Evolutionary conservation across 352 stramenopile genomes (phyloP), one percentile per base, ranked within the genome.

Genomic region (Pythium aquatile): DNA sequence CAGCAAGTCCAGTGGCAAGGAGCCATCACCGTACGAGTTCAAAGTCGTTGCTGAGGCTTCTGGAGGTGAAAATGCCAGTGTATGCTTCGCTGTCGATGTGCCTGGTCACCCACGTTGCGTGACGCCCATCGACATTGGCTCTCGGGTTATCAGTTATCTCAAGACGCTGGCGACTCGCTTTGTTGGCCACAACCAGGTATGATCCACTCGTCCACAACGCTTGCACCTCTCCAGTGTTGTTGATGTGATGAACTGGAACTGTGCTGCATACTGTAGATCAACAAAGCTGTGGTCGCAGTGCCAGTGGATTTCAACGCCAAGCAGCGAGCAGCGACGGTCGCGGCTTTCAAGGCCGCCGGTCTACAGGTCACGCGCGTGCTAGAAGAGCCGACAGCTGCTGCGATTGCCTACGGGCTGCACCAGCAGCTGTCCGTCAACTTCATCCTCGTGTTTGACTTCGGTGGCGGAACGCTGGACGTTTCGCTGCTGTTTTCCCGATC

Each of bases 391-490:
- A 99, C 96, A 9, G 95, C 96, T 32, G 96, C 96, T 26, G 96
- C 96, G 20, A 96, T 99, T 66, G 95, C 94, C 10, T 99, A 98
- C 70, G 93, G 94, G 32, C 72, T 98, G 44, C 96, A 98, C 64
- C 97, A 98, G 69, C 90, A 93, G 55, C 69, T 75, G 20, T 72
- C 81, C 26, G 93, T 98, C 68, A 94, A 89, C 47, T 98, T 98
- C 59, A 81, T 99, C 20, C 75, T 99, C 20, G 97, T 99, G 33
- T 99, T 98, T 56, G 96, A 99, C 68, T 91, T 98, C 58, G 94
- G 94, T 46, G 94, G 94, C 44, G 94, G 94, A 54, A 98, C 94
- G 1, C 91, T 98, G 55, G 94, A 98, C 72, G 91, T 98, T 2
- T 96, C 87, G 54, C 73, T 98, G 47, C 72, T 98, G 16, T 98